Conservation (phyloP, 2,329 filamentous ascomycete genomes). For the Phaeosphaeriaceae sp. region DNA sequence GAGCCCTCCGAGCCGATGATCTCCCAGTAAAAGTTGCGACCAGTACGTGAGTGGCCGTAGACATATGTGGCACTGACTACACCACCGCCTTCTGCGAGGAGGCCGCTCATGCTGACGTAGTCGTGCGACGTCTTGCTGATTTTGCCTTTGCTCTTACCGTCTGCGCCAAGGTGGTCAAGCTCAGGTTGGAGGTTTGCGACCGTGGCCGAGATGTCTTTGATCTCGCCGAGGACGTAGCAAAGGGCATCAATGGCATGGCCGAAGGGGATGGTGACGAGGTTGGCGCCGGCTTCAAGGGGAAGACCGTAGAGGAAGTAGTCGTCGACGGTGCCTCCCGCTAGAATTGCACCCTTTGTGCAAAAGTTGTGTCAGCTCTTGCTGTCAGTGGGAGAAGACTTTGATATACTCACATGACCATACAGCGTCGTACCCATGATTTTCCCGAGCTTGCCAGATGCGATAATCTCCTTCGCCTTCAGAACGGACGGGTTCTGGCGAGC, state of each 20-base stretch:
- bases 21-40: conserved; percentile 45
- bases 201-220: conserved; percentile 34
- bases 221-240: conserved; percentile 39
- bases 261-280: conserved; percentile 52
- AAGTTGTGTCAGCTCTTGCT: neutral
- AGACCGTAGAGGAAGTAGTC: conserved; percentile 57
- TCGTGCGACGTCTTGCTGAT: conserved; percentile 39
- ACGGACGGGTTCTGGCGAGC: conserved; percentile 52
- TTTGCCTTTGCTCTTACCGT: conserved; percentile 24
- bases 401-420: conserved; percentile 26
- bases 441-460: conserved; percentile 55
- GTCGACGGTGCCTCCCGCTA: conserved; percentile 17
- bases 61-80: conserved; percentile 34
- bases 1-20: conserved; percentile 49
- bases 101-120: conserved; percentile 32
- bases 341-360: conserved; percentile 24
- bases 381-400: neutral
- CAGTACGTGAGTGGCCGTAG: conserved; percentile 25
- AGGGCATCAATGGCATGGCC: conserved; percentile 45
- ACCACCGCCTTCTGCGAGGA: conserved; percentile 30
- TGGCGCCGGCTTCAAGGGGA: conserved; percentile 55
- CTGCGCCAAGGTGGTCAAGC: conserved; percentile 24
- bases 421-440: conserved; percentile 49
- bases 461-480: conserved; percentile 52
- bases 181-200: conserved; percentile 32